Evolutionary conservation across 176 grass and related monocot species (phyloP), one percentile per base, ranked within the genome.

Genomic region (Musa beccarii): DNA sequence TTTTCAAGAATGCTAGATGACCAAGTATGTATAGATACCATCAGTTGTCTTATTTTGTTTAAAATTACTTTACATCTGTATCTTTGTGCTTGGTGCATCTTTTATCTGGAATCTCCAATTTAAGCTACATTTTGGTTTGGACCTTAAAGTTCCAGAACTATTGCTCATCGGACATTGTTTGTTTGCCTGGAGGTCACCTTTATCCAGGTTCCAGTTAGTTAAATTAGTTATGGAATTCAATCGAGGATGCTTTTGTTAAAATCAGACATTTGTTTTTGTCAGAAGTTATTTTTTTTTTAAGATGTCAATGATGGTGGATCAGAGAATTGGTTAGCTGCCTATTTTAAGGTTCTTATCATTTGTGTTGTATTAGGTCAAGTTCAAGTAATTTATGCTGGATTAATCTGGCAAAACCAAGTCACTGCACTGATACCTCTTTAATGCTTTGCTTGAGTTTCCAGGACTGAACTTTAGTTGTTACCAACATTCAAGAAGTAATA

Each of bases 1-100:
- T 99, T 99, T 79, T 99, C 95, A 0, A 99, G 87, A 63, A 99
- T 94, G 88, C 90, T 99, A 69, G 95, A 99, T 85, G 95, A 99
- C 75, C 88, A 99, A 86, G 95, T 99, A 91, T 76, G 82, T 56
- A 25, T 73, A 70, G 49, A 75, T 59, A 74, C 62, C 9, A 64
- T 23, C 34, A 26, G 34, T 20, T 29, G 9, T 53, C 51, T 75
- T 66, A 75, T 78, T 14, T 29, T 75, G 11, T 29, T 63, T 72
- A 28, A 21, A 13, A 24, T 51, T 22, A 77, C 7, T 65, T 13
- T 57, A 17, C 19, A 57, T 16, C 25, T 59, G 15, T 28, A 10
- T 59, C 15, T 6, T 1, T 53, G 51, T 43, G 28, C 3, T 68
- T 68, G 66, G 34, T 43, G 34, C 34, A 43, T 5, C 13, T 10